Conservation (phyloP, 2,329 filamentous ascomycete species). For the Botrytis pseudocinerea region DNA sequence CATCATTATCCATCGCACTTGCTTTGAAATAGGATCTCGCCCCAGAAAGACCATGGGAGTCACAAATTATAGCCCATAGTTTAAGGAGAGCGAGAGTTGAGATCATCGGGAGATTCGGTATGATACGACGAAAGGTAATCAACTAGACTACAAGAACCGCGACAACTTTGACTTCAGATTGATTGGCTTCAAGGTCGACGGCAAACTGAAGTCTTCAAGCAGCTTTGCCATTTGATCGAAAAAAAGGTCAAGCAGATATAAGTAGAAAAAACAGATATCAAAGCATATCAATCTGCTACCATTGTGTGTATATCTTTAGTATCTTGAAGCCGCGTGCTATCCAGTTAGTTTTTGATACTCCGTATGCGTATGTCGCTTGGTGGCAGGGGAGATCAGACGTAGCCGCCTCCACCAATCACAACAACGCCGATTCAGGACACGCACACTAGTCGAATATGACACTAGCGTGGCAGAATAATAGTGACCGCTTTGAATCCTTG, state of each 20-base stretch:
- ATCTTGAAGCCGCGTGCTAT: neutral
- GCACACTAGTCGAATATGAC: neutral
- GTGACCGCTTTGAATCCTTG: neutral
- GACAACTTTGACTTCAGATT: neutral
- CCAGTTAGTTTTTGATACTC: neutral
- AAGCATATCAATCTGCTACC: neutral
- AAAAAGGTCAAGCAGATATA: neutral
- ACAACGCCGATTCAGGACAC: slow-evolving; percentile 16
- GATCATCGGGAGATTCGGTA: neutral
- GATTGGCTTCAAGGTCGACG: neutral
- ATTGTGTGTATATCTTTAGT: neutral
- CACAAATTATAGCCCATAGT: neutral
- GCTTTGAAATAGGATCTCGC: neutral
- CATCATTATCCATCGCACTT: neutral
- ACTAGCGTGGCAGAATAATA: neutral
- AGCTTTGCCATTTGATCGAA: neutral
- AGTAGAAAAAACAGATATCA: neutral
- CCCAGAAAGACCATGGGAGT: neutral
- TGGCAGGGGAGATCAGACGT: neutral
- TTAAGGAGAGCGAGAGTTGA: neutral
- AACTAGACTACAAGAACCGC: too few relatives aligned
- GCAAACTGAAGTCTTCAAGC: neutral
- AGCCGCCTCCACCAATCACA: slow-evolving; percentile 8
- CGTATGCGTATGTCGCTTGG: neutral
- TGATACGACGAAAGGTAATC: too few relatives aligned